Evolutionary conservation across 768 basidiomycete species (phyloP).

Genomic region (Psilocybe sp.): DNA sequence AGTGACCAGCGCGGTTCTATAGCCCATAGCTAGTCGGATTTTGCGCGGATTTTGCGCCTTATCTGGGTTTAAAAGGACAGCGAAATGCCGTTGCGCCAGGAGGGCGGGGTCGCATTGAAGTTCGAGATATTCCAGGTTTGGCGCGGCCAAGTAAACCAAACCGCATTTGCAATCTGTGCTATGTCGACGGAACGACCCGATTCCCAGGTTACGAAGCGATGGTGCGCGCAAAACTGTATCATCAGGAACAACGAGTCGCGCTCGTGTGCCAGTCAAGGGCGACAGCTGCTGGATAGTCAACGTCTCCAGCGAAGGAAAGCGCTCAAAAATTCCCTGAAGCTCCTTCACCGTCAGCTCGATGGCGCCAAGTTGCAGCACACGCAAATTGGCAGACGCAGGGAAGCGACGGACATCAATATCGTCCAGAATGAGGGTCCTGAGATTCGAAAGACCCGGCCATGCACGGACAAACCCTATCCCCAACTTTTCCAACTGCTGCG

Average conservation of each 20-base stretch:
- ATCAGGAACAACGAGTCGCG: background rate
- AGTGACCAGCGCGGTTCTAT: too few relatives aligned
- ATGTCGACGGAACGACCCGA: constrained; percentile 16
- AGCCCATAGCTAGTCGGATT: too few relatives aligned
- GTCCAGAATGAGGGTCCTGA: constrained; percentile 12
- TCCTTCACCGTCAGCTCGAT: constrained; percentile 8
- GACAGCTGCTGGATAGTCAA: constrained; percentile 13
- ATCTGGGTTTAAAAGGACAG: too few relatives aligned
- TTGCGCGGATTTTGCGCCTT: too few relatives aligned
- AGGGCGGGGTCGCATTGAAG: too few relatives aligned
- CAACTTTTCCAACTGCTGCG: constrained; percentile 7
- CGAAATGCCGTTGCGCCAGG: too few relatives aligned
- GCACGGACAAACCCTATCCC: background rate
- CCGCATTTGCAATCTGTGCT: constrained; percentile 16
- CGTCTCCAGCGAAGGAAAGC: constrained; percentile 14
- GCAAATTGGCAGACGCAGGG: constrained; percentile 11
- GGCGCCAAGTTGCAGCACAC: constrained; percentile 16
- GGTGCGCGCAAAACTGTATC: constrained; percentile 14
- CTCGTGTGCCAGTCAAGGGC: background rate
- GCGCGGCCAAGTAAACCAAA: constrained; percentile 17
- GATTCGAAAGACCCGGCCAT: background rate
- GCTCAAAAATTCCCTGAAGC: constrained; percentile 15
- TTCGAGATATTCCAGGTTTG: constrained; percentile 31
- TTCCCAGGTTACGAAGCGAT: constrained; percentile 21
- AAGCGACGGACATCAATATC: constrained; percentile 8